phyloP scores from a whole-genome alignment of 306 rosid species.

The Hippophae tibetana region DNA sequence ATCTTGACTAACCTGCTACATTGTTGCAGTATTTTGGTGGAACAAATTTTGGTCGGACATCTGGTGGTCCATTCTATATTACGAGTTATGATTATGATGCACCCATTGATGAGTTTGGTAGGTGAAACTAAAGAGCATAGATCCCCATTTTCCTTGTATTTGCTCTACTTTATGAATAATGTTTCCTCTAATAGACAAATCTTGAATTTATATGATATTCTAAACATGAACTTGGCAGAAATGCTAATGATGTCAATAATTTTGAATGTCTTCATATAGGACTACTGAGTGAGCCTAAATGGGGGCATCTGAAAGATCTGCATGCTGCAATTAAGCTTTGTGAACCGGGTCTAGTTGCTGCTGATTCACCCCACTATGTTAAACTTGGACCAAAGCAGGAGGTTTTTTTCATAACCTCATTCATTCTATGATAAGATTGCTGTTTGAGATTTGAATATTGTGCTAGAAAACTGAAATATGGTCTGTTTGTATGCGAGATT shows the following conservation, averaged over 20 bases:
- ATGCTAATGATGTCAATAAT: not conserved
- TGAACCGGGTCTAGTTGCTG: slow-evolving; percentile 80
- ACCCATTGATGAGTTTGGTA: slow-evolving; percentile 93
- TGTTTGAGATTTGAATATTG: no score
- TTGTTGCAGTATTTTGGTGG: slow-evolving; percentile 86
- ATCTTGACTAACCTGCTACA: slow-evolving; percentile 28
- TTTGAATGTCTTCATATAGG: slow-evolving; percentile 38
- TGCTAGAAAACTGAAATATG: no score
- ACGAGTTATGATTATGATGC: slow-evolving; percentile 99
- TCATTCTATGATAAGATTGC: no score
- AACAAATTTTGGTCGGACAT: slow-evolving; percentile 90
- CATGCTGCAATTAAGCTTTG: slow-evolving; percentile 91
- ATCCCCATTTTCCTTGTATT: not conserved
- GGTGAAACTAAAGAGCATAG: slow-evolving; percentile 14
- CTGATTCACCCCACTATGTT: slow-evolving; percentile 61
- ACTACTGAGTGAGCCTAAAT: slow-evolving; percentile 75
- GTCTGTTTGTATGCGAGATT: no score
- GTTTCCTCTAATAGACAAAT: not conserved
- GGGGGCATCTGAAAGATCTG: slow-evolving; percentile 96
- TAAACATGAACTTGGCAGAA: not conserved
- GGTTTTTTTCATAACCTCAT: slow-evolving; percentile 34
- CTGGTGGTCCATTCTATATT: slow-evolving; percentile 92
- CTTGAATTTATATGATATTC: not conserved
- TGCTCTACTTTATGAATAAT: not conserved
- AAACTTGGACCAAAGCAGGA: slow-evolving; percentile 90